A percentile compares a stretch with the other conserved stretches of the same genome.
Conservation (phyloP, 257 asterid species). For the Plantago elongata region DNA sequence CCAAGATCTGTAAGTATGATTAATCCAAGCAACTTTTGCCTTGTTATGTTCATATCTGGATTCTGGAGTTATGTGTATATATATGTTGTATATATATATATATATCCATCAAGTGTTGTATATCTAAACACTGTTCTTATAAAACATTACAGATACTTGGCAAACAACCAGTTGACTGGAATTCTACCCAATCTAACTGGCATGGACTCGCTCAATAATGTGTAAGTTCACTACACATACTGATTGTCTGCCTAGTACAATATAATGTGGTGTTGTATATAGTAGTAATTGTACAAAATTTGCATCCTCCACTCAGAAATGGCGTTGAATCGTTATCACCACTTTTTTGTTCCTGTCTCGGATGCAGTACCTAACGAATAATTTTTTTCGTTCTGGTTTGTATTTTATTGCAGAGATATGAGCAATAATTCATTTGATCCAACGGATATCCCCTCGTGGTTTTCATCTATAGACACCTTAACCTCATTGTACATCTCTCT, state of each 20-base stretch:
- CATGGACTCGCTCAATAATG: constrained; percentile 51
- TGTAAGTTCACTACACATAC: constrained; percentile 42
- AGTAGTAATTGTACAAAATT: too few species aligned
- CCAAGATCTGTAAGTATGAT: constrained; percentile 58
- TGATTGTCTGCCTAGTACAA: background rate
- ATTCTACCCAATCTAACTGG: constrained; percentile 70
- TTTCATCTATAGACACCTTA: constrained; percentile 53
- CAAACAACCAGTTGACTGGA: constrained; percentile 66
- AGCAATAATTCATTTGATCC: constrained; percentile 70
- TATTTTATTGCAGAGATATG: constrained; percentile 51
- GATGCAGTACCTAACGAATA: background rate
- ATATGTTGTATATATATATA: background rate
- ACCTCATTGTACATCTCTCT: constrained; percentile 53
- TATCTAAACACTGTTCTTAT: background rate
- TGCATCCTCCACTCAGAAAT: too few species aligned
- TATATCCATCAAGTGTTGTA: background rate
- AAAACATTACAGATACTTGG: constrained; percentile 49
- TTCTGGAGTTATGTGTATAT: background rate
- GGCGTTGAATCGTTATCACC: too few species aligned
- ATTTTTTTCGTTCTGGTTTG: background rate
- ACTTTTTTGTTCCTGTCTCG: background rate
- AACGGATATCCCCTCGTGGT: constrained; percentile 55
- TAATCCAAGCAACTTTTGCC: background rate
- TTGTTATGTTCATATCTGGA: background rate
- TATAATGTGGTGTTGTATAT: background rate